Evolutionary conservation across 2,329 filamentous ascomycete genomes (phyloP).

Genomic region (Sporothrix pseudoabietina): DNA sequence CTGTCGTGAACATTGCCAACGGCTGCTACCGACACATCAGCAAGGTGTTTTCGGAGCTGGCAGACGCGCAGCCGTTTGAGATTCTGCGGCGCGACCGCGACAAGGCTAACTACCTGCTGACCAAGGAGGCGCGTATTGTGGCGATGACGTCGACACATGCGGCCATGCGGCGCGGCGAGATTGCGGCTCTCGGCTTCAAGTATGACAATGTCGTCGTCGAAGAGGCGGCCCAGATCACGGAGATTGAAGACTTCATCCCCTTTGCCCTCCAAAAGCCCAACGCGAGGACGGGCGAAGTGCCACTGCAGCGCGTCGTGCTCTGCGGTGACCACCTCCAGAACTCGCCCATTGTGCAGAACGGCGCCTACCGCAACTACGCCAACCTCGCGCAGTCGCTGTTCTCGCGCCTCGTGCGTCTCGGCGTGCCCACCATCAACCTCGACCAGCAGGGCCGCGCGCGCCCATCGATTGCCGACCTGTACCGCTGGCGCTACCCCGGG

Average conservation of each 20-base stretch:
- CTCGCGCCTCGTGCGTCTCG: constrained; percentile 83
- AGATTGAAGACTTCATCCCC: constrained; percentile 95
- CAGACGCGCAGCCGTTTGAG: constrained; percentile 93
- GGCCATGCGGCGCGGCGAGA: constrained; percentile 89
- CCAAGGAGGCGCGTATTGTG: constrained; percentile 94
- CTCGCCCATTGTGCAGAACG: constrained; percentile 90
- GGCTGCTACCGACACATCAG: constrained; percentile 88
- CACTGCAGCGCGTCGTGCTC: constrained; percentile 83
- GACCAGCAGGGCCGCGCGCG: constrained; percentile 93
- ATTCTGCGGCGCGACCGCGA: constrained; percentile 85
- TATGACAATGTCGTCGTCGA: constrained; percentile 99
- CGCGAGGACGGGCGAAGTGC: constrained; percentile 69
- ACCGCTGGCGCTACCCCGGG: constrained; percentile 87
- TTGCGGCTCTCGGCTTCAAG: constrained; percentile 87
- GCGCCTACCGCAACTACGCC: constrained; percentile 91
- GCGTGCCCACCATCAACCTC: constrained; percentile 86
- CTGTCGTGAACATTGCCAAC: constrained; percentile 72
- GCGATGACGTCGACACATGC: constrained; percentile 99
- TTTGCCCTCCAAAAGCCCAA: constrained; percentile 87
- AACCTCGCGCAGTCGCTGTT: constrained; percentile 97
- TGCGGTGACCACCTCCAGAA: constrained; percentile 97
- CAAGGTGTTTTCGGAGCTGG: constrained; percentile 88
- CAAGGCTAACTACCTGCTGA: constrained; percentile 92
- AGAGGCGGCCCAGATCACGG: constrained; percentile 96
- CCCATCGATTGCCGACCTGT: constrained; percentile 82